Conservation (phyloP, 1,284 basidiomycete genomes). For the Fomitopsis pinicola region DNA sequence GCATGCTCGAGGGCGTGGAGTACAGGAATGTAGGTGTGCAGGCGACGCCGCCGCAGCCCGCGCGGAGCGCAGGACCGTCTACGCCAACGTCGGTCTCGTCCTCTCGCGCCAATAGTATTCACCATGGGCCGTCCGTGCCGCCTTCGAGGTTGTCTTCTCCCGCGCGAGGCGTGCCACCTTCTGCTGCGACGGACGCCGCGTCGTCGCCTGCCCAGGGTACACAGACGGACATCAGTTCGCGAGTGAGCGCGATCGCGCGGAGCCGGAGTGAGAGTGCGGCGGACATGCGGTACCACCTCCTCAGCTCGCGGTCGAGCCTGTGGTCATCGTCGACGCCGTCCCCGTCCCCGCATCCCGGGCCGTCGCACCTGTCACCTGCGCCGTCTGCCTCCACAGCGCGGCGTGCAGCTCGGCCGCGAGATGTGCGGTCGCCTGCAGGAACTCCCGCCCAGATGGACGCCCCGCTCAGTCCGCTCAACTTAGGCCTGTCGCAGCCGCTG, state of each 20-base stretch:
- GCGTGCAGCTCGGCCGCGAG: neutral
- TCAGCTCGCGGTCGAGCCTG: neutral
- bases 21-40: neutral
- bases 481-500: conserved; percentile 5
- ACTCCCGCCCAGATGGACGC: neutral
- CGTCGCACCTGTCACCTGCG: neutral
- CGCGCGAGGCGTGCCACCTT: neutral
- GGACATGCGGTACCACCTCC: neutral
- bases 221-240: neutral
- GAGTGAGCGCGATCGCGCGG: neutral
- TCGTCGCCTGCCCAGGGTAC: neutral
- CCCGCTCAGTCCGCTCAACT: conserved; percentile 1
- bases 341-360: neutral
- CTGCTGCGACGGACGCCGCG: neutral
- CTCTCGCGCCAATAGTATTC: neutral
- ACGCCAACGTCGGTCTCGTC: neutral
- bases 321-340: neutral
- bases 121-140: neutral
- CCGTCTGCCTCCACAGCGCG: neutral
- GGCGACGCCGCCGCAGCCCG: neutral
- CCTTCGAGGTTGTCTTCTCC: neutral
- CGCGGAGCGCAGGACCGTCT: neutral
- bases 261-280: neutral
- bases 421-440: neutral
- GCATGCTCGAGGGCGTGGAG: neutral